Conservation (phyloP, 257 asterid species). For the Avicennia marina region DNA sequence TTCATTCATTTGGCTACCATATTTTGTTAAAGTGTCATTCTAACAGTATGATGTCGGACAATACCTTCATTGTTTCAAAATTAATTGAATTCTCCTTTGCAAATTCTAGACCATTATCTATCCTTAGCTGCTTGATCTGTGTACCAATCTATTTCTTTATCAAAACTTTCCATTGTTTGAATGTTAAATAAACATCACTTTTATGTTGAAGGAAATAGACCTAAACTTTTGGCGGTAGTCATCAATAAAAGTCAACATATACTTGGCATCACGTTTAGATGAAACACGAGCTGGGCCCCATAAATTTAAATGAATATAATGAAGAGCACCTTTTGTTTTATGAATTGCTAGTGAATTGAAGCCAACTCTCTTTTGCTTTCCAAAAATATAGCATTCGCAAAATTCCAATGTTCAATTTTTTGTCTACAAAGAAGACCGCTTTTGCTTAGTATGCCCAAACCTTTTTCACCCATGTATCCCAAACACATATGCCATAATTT, state of each 20-base stretch:
- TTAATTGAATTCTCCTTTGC: neutral
- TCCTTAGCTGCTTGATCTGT: neutral
- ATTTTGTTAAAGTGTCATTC: neutral
- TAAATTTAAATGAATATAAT: slow-evolving; percentile 13
- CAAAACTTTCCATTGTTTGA: neutral
- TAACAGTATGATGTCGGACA: neutral
- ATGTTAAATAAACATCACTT: neutral
- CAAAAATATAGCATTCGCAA: neutral
- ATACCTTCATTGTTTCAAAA: neutral
- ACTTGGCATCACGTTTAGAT: neutral
- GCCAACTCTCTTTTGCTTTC: neutral
- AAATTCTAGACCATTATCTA: neutral
- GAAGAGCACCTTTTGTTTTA: neutral
- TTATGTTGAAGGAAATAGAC: neutral
- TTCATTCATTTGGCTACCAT: neutral
- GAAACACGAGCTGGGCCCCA: neutral
- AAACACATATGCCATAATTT: neutral
- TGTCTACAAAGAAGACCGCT: neutral
- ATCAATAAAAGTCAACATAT: slow-evolving; percentile 7
- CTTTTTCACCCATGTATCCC: neutral
- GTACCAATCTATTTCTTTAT: neutral
- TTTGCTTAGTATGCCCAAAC: neutral
- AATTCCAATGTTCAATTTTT: neutral
- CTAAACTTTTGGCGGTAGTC: neutral
- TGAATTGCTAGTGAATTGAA: neutral